Evolutionary conservation across 805 yeast genomes (phyloP), one percentile per base, ranked within the genome.

Genomic region (Kodamaea laetipori): DNA sequence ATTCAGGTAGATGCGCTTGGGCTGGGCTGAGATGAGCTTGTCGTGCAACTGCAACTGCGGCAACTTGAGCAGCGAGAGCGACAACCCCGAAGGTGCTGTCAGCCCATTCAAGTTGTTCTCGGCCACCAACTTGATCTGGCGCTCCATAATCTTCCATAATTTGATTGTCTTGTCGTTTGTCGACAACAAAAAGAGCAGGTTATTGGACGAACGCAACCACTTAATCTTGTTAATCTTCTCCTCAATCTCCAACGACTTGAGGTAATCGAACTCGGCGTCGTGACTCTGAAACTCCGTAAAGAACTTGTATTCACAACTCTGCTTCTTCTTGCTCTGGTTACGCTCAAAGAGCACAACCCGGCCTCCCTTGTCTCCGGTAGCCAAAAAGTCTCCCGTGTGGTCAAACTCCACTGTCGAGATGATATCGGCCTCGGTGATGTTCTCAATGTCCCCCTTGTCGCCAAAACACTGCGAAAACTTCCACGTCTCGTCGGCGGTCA

Each of bases 311-410:
- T 95, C 99, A 66, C 97, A 90, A 45, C 56, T 58, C 41, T 51
- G 59, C 57, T 77, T 84, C 65, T 82, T 80, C 58, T 81, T 81
- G 52, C 70, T 67, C 52, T 78, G 83, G 63, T 88, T 90, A 56
- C 98, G 79, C 66, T 94, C 98, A 66, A 94, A 94, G 42, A 94
- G 67, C 11, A 94, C 99, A 32, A 94, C 97, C 51, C 99, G 79
- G 21, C 99, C 99, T 43, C 99, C 99, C 60, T 90, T 83, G 69
- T 94, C 99, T 49, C 99, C 99, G 1, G 99, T 94, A 47, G 99
- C 99, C 45, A 94, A 71, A 60, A 84, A 94, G 61, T 94, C 90
- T 39, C 99, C 99, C 6, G 94, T 80, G 60, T 84, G 86, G 63
- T 94, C 97, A 58, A 94, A 94, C 68, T 94, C 98, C 31, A 94